Evolutionary conservation across 75 land plant genomes (phyloP), one percentile per base, ranked within the genome.

Genomic region (Cunninghamia lanceolata): DNA sequence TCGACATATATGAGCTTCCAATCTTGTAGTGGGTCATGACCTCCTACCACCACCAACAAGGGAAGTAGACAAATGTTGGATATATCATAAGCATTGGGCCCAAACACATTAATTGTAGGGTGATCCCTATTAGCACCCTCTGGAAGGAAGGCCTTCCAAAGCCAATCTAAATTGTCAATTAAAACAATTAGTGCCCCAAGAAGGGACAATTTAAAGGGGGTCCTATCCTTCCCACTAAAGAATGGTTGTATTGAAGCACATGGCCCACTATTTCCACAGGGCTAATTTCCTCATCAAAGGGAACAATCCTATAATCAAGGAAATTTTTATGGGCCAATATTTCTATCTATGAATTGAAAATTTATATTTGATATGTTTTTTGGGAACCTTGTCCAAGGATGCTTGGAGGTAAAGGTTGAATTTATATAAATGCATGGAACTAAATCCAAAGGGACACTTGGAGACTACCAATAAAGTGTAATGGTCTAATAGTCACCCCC

Each of bases 201-300:
- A 30, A 91, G 84, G 68, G 85, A 68, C 32, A 75, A 32, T 91
- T 95, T 95, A 30, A 95, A 68, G 36, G 86, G 86, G 40, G 92
- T 92, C 59, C 94, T 28, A 76, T 94, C 93, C 85, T 89, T 89
- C 3, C 95, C 96, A 13, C 96, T 95, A 83, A 93, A 95, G 80
- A 89, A 91, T 1, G 96, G 96, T 52, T 90, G 92, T 3, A 94
- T 84, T 45, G n/a, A n/a, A 86, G 30, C 74, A 94, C 87, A 43
- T 89, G 17, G 14, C 96, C 95, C 42, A 17, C 45, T 19, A 91
- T 16, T 13, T 85, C 80, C 10, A 91, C n/a, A 14, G 79, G 47
- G 0, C 25, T 17, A 13, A 87, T 76, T 2, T 85, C 80, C 3
- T 73, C 80, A 42, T 63, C 77, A 40, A 47, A 86, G 32, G 85